phyloP scores from a whole-genome alignment of 2,329 filamentous ascomycete genomes.

The Ceratocystis cubensis region DNA sequence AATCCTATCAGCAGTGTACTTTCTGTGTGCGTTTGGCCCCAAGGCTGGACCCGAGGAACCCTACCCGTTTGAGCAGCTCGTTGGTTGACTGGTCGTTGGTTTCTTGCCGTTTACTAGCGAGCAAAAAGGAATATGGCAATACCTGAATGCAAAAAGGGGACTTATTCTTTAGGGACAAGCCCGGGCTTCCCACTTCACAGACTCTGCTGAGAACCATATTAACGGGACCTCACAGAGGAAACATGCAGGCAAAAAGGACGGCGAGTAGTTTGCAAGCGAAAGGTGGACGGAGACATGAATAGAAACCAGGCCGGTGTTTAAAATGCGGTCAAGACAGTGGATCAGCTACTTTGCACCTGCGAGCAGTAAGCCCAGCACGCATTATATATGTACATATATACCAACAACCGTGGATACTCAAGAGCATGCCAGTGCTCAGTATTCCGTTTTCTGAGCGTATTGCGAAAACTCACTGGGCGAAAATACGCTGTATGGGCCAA shows the following conservation, averaged over 20 bases:
- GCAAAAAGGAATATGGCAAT: background rate
- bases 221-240: background rate
- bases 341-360: background rate
- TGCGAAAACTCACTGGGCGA: background rate
- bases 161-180: background rate
- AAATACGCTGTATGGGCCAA: background rate
- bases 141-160: background rate
- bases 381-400: too few species aligned
- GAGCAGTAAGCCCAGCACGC: too few species aligned
- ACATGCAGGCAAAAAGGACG: background rate
- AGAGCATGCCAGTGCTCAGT: too few species aligned
- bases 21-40: background rate
- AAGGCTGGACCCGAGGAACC: background rate
- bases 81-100: background rate
- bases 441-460: background rate
- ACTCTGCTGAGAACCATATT: background rate
- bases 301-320: background rate
- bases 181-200: background rate
- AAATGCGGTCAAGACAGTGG: background rate
- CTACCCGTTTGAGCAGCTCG: background rate
- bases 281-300: background rate
- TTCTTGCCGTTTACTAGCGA: background rate
- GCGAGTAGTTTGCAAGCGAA: background rate
- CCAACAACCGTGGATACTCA: too few species aligned
- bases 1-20: background rate